Conservation (phyloP, 1,139 yeast genomes). For the Hyphopichia wangnamkhiaoensis region DNA sequence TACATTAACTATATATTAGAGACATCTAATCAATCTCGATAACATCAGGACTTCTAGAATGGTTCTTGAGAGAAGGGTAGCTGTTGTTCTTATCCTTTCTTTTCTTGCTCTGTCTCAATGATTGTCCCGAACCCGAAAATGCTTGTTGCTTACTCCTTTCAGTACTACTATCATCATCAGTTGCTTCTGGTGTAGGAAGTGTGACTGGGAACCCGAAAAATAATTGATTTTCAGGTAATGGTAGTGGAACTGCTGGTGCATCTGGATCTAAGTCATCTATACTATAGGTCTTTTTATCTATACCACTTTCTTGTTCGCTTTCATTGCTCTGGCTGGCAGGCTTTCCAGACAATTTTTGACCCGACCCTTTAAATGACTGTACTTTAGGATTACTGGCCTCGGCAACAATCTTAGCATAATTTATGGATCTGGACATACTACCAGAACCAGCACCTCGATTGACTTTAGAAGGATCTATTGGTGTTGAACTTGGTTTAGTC, state of each 20-base stretch:
- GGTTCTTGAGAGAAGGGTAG: conserved; percentile 46
- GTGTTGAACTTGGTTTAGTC: conserved; percentile 34
- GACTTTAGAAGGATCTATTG: conserved; percentile 38
- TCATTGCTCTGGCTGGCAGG: conserved; percentile 25
- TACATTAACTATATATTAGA: not conserved
- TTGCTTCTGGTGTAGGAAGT: conserved; percentile 59
- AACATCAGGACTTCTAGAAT: conserved; percentile 68
- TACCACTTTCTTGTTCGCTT: conserved; percentile 10
- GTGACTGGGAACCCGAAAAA: conserved; percentile 92
- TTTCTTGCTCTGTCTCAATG: conserved; percentile 72
- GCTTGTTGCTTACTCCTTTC: conserved; percentile 19
- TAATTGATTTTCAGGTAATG: conserved; percentile 79
- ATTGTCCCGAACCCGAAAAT: conserved; percentile 67
- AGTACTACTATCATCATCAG: conserved; percentile 28
- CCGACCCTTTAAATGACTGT: conserved; percentile 57
- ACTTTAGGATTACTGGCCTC: conserved; percentile 28
- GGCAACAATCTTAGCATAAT: conserved; percentile 62
- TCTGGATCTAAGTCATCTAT: conserved; percentile 47
- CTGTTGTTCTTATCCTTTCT: conserved; percentile 59
- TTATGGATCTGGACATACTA: conserved; percentile 77
- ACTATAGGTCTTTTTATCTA: conserved; percentile 13
- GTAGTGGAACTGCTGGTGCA: conserved; percentile 71
- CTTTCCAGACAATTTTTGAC: conserved; percentile 74
- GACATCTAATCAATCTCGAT: conserved; percentile 67
- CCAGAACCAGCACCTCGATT: conserved; percentile 56